Conservation (phyloP, 768 basidiomycete species). For the Amanita polypyramis region DNA sequence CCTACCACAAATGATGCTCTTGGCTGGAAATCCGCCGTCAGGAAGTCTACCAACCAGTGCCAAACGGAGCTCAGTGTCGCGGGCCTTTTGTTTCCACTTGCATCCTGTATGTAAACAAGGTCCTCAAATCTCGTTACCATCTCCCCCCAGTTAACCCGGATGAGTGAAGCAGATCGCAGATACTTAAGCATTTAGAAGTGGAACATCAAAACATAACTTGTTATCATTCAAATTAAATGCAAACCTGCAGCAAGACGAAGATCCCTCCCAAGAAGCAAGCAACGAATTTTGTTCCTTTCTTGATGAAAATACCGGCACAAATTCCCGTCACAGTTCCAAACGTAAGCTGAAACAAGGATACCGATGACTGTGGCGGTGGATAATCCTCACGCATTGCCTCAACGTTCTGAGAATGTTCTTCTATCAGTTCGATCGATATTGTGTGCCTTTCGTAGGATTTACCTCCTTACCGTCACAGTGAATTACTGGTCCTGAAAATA, state of each 20-base stretch:
- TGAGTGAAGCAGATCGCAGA: conserved; percentile 56
- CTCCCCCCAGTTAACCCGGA: conserved; percentile 75
- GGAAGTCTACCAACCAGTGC: conserved; percentile 63
- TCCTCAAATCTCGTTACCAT: conserved; percentile 61
- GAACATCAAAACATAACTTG: neutral
- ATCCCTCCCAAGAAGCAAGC: conserved; percentile 86
- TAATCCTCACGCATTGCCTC: conserved; percentile 7
- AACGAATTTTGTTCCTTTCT: conserved; percentile 80
- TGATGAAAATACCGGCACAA: conserved; percentile 88
- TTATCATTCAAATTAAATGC: conserved; percentile 10
- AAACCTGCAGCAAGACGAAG: conserved; percentile 85
- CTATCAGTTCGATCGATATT: neutral
- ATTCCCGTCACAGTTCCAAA: conserved; percentile 87
- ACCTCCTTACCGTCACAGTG: conserved; percentile 42
- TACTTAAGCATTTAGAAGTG: conserved; percentile 41
- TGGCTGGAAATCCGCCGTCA: conserved; percentile 89
- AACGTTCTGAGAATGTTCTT: neutral
- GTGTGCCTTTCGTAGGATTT: neutral
- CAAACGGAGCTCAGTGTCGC: conserved; percentile 60
- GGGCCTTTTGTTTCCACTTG: conserved; percentile 39
- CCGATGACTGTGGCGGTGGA: conserved; percentile 55
- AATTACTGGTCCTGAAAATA: conserved; percentile 23
- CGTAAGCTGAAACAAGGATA: conserved; percentile 72
- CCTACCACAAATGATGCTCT: conserved; percentile 85
- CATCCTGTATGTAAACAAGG: conserved; percentile 55